Base-by-base conservation (phyloP, 2,329 filamentous ascomycete genomes). In the Monosporascus ibericus region DNA sequence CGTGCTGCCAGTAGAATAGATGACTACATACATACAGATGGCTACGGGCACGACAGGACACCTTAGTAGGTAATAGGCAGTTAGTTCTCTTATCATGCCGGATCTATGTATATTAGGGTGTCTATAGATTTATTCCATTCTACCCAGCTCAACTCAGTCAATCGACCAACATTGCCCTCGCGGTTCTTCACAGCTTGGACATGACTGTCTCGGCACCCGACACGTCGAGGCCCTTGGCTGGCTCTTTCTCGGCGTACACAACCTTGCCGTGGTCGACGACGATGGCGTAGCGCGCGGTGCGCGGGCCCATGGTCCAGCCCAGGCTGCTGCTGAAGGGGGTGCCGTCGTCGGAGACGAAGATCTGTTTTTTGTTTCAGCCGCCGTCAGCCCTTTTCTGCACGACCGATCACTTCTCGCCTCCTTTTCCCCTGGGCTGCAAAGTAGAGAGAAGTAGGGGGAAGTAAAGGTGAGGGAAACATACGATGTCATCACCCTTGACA, bases 211-310 rank as follows among this genome's bases (percentile, higher is more conserved):
- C 76, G 51, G 78, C 80, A 49, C 79, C 75, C 22, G 79, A 79
- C 49, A 69, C 66, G 46, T 37, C 39, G 51, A 67, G 60, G 4
- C 58, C 62, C 55, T 72, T 70, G 52, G 73, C 79, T 25, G 72
- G 70, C 75, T 95, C 90, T 64, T 82, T 85, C 72, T 87, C 88
- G 55, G 88, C 87, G 70, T 95, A 95, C 65, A 75, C 77, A 65
- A 95, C 80, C 77, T 89, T 92, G 71, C 90, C 90, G 70, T 95
- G 78, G 74, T 92, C 90, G 61, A 95, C 73, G 63, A 92, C 75
- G 69, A 95, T 81, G 63, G 88, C 90, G 75, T 88, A 95, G 57
- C 90, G 81, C 57, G 81, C 84, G 59, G 88, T 91, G 59, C 90
- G 81, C 66, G 88, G 86, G 54, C 85, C 87, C 47, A 82, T 75